Evolutionary conservation across 2,329 filamentous ascomycete genomes (phyloP).

Genomic region (Pseudocercospora macadamiae): DNA sequence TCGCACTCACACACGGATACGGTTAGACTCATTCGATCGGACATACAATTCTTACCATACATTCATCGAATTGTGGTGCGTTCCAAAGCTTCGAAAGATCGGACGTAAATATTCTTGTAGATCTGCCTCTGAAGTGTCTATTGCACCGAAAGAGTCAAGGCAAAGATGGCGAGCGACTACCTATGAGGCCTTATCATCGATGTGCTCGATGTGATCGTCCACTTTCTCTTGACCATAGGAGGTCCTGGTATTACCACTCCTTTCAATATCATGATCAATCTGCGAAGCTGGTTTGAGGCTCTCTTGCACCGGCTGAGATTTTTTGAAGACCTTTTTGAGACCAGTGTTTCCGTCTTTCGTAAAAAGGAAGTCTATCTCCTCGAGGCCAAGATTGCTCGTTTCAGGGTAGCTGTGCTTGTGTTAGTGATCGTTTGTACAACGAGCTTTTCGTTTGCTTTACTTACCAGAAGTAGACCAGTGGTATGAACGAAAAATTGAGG

Average conservation of each 20-base stretch:
- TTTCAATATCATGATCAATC: constrained; percentile 20
- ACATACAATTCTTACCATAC: not conserved
- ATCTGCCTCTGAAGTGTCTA: no score
- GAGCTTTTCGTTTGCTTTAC: not conserved
- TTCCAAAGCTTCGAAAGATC: no score
- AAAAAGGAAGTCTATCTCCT: constrained; percentile 51
- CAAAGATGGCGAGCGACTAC: no score
- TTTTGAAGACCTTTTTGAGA: constrained; percentile 24
- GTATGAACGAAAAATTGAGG: constrained; percentile 51
- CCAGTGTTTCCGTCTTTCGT: constrained; percentile 35
- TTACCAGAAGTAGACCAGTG: constrained; percentile 53
- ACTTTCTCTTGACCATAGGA: constrained; percentile 10
- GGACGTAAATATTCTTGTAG: not conserved
- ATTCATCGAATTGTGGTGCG: no score
- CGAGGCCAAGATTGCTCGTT: constrained; percentile 47
- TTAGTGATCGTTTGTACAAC: not conserved
- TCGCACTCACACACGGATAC: not conserved
- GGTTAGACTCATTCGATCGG: constrained; percentile 1
- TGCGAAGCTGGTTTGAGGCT: constrained; percentile 26
- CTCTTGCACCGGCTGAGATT: constrained; percentile 30
- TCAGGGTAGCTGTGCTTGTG: constrained; percentile 37
- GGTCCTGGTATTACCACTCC: constrained; percentile 10
- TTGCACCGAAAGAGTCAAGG: no score
- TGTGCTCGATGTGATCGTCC: constrained; percentile 12
- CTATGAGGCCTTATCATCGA: constrained; percentile 17